phyloP scores from a whole-genome alignment of 2,329 filamentous ascomycete species.

The Neonectria sp. region DNA sequence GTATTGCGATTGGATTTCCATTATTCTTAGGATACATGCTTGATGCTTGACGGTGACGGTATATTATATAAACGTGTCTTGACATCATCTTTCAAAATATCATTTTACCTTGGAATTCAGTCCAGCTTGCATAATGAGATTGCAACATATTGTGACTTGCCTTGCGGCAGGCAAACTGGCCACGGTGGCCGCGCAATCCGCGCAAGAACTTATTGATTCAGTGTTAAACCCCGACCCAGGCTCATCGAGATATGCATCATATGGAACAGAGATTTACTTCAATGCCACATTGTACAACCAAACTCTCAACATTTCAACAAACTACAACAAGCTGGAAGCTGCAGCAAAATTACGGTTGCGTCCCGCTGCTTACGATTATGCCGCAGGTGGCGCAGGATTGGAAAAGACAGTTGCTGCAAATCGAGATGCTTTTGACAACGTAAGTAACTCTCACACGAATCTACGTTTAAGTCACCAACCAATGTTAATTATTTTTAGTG shows the following conservation, averaged over 20 bases:
- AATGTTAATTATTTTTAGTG: not conserved
- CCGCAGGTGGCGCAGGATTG: not conserved
- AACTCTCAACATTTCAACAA: not conserved
- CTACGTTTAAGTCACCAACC: not conserved
- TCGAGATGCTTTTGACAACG: not conserved
- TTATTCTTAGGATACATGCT: not conserved
- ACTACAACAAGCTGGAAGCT: conserved; percentile 4
- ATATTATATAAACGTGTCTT: not conserved
- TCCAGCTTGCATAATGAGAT: not conserved
- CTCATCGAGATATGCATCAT: not conserved
- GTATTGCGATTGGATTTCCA: not conserved
- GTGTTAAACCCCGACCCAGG: not conserved
- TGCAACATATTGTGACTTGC: not conserved
- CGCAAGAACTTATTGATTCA: not conserved
- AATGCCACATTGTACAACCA: not conserved
- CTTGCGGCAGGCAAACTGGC: not conserved
- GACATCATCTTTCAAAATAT: not conserved
- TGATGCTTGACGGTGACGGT: not conserved
- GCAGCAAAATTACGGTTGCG: not conserved
- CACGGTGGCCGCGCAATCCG: not conserved
- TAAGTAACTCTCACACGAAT: not conserved
- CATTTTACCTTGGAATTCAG: not conserved
- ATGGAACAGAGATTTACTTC: not conserved
- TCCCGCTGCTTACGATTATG: not conserved
- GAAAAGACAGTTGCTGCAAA: not conserved